A percentile compares a stretch with the other conserved stretches of the same genome.
Evolutionary conservation across 805 yeast genomes (phyloP).

Genomic region (Yarrowia alimentaria): DNA sequence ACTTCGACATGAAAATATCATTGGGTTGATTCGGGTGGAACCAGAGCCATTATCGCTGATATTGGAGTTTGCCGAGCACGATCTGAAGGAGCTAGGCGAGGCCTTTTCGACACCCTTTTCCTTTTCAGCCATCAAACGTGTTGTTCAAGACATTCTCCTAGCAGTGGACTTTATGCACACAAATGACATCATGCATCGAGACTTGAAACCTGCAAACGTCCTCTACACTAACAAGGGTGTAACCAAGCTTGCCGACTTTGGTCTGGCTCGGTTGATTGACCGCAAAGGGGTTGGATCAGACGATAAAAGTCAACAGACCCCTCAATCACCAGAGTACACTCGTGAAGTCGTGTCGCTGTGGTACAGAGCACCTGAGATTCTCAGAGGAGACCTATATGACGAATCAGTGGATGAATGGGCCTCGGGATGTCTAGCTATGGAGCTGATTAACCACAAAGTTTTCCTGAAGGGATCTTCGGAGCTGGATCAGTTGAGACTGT

Average conservation of each 20-base stretch:
- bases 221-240: slow-evolving; percentile 65
- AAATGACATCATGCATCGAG: slow-evolving; percentile 80
- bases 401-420: slow-evolving; percentile 7
- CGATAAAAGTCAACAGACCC: too few species aligned
- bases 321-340: slow-evolving; percentile 20
- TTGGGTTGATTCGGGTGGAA: too few species aligned
- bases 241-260: slow-evolving; percentile 92
- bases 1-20: too few species aligned
- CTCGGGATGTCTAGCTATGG: slow-evolving; percentile 2
- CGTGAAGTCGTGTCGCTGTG: slow-evolving; percentile 15
- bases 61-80: slow-evolving; percentile 40
- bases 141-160: slow-evolving; percentile 43
- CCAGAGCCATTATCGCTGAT: too few species aligned
- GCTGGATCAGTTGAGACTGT: slow-evolving; percentile 9
- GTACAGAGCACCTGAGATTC: slow-evolving; percentile 16
- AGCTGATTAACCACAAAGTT: not conserved
- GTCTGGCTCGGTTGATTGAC: slow-evolving; percentile 78
- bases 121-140: not conserved
- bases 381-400: not conserved
- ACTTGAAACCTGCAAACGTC: slow-evolving; percentile 90
- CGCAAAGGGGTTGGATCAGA: too few species aligned
- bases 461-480: not conserved
- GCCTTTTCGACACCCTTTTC: slow-evolving; percentile 37
- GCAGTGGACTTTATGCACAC: slow-evolving; percentile 67
- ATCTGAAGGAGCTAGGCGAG: slow-evolving; percentile 44